Evolutionary conservation across 371 early-diverging fungal species (phyloP).

Genomic region (Rhizopus stolonifer): DNA sequence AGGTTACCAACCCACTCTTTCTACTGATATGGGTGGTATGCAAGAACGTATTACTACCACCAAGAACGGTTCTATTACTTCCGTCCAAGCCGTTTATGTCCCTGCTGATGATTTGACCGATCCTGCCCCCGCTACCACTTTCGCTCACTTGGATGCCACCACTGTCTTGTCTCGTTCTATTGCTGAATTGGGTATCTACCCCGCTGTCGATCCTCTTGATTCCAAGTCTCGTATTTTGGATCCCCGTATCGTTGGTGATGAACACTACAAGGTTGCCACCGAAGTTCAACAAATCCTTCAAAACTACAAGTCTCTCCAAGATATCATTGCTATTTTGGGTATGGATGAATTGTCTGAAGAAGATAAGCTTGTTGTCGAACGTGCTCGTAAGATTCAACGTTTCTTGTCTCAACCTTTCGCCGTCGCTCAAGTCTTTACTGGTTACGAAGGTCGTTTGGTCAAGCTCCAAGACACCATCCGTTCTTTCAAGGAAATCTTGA

Average conservation of each 20-base stretch:
- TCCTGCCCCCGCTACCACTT: constrained; percentile 98
- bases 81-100: constrained; percentile 97
- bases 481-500: constrained; percentile 92
- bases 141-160: constrained; percentile 98
- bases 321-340: constrained; percentile 97
- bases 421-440: constrained; percentile 97
- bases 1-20: constrained; percentile 98
- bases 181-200: constrained; percentile 98
- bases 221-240: constrained; percentile 97
- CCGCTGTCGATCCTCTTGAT: constrained; percentile 98
- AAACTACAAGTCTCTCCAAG: constrained; percentile 97
- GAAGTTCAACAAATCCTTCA: constrained; percentile 95
- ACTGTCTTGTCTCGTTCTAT: constrained; percentile 98
- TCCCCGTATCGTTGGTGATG: constrained; percentile 94
- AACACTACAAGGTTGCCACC: constrained; percentile 95
- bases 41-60: constrained; percentile 99
- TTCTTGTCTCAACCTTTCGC: constrained; percentile 99
- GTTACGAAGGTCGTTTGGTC: constrained; percentile 96
- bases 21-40: constrained; percentile 97
- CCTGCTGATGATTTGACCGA: constrained; percentile 99
- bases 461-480: constrained; percentile 93
- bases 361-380: constrained; percentile 97
- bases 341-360: constrained; percentile 98
- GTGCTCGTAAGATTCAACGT: constrained; percentile 92
- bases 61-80: constrained; percentile 99